These are phyloP conservation scores for Apiospora saccharicola DNA, from an alignment of 2,329 filamentous ascomycete genomes.

Conservation along the genomic window DNA sequence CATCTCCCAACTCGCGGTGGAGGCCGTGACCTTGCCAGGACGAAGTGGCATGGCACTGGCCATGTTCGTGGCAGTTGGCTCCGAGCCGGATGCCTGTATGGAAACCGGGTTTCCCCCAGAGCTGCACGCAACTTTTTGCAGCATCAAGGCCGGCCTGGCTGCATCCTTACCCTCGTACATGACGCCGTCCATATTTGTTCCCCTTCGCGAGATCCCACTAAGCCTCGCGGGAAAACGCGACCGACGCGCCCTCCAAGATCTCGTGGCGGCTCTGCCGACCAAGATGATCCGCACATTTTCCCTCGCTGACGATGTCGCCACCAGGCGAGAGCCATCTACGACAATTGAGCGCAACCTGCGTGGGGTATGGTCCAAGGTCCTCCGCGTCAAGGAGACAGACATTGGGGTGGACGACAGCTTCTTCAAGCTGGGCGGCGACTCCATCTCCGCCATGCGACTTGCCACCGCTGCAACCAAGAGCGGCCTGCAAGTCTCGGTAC, in stretches of 20 bases:
- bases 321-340: conserved; percentile 25
- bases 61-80: conserved; percentile 26
- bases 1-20: conserved; percentile 23
- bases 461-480: conserved; percentile 20
- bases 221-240: conserved; percentile 19
- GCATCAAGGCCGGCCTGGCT: conserved; percentile 14
- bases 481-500: conserved; percentile 24
- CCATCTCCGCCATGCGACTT: conserved; percentile 24
- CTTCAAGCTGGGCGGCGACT: conserved; percentile 33
- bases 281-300: conserved; percentile 23
- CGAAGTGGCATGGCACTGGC: conserved; percentile 23
- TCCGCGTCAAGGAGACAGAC: conserved; percentile 36
- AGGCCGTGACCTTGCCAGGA: conserved; percentile 21
- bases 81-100: conserved; percentile 14
- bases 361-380: conserved; percentile 41
- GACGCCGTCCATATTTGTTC: not conserved
- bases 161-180: conserved; percentile 22
- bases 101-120: conserved; percentile 26
- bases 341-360: conserved; percentile 24
- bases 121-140: not conserved
- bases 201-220: not conserved
- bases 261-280: conserved; percentile 19
- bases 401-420: conserved; percentile 26
- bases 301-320: conserved; percentile 20
- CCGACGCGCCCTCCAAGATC: conserved; percentile 7